phyloP scores from a whole-genome alignment of 495 filamentous ascomycete species.

The Penicillium verhagenii region DNA sequence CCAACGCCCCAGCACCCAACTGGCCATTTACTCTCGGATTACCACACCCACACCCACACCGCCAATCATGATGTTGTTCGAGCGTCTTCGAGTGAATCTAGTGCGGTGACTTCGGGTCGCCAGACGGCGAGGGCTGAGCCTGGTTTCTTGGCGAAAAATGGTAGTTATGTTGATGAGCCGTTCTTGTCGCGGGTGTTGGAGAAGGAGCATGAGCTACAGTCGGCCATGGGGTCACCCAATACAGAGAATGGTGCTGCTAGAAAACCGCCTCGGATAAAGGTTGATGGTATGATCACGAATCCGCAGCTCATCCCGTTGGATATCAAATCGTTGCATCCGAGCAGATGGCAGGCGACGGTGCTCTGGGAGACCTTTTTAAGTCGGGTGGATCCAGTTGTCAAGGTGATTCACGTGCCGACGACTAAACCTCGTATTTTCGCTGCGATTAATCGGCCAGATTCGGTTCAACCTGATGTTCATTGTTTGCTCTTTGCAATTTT shows the following conservation, averaged over 20 bases:
- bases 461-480: conserved; percentile 30
- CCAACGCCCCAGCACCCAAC: not conserved
- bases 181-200: conserved; percentile 29
- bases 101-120: not conserved
- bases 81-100: not conserved
- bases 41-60: too few relatives aligned
- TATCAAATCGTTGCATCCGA: conserved; percentile 19
- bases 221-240: conserved; percentile 23
- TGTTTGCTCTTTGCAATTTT: conserved; percentile 47
- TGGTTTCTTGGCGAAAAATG: conserved; percentile 24
- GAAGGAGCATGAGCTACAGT: conserved; percentile 26
- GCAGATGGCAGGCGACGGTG: conserved; percentile 25
- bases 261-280: conserved; percentile 10
- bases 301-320: conserved; percentile 17
- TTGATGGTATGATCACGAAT: conserved; percentile 23
- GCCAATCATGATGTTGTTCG: not conserved
- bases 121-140: conserved; percentile 1
- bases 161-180: conserved; percentile 32
- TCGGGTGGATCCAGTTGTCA: conserved; percentile 42
- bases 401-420: conserved; percentile 45
- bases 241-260: conserved; percentile 4
- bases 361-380: conserved; percentile 33
- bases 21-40: not conserved
- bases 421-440: conserved; percentile 31
- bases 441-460: conserved; percentile 36